phyloP scores from a whole-genome alignment of 352 stramenopile genomes.

The Globisporangium middletonii region DNA sequence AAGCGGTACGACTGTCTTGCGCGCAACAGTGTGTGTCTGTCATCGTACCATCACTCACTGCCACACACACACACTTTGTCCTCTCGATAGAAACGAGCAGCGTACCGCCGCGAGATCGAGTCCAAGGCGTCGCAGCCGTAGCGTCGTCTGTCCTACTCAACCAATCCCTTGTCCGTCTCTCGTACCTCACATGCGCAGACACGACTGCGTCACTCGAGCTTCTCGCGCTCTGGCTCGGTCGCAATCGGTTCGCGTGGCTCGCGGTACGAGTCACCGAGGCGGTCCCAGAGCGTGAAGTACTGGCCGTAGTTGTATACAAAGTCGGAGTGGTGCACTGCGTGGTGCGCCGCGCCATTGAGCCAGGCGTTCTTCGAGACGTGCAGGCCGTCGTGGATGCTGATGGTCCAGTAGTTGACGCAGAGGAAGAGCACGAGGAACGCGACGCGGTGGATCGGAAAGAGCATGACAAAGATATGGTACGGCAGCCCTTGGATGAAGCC shows the following conservation, averaged over 20 bases:
- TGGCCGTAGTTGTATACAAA: conserved; percentile 77
- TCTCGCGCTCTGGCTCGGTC: conserved; percentile 1
- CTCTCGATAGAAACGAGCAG: not conserved
- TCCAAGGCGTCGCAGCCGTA: not conserved
- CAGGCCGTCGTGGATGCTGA: conserved; percentile 69
- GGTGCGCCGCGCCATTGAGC: conserved; percentile 60
- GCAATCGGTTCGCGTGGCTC: conserved; percentile 22
- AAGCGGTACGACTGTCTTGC: conserved; percentile 4
- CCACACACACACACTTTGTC: too few relatives aligned
- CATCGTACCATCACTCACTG: not conserved
- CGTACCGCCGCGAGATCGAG: conserved; percentile 4
- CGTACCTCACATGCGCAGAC: too few relatives aligned
- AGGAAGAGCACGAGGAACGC: conserved; percentile 57
- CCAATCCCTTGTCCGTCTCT: not conserved
- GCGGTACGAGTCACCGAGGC: conserved; percentile 54
- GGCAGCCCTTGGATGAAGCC: conserved; percentile 61
- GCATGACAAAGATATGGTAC: conserved; percentile 64
- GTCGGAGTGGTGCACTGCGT: conserved; percentile 56
- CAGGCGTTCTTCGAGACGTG: conserved; percentile 50
- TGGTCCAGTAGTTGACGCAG: conserved; percentile 72
- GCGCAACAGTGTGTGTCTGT: not conserved
- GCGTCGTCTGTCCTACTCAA: not conserved
- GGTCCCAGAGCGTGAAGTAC: conserved; percentile 76
- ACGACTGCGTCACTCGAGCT: not conserved
- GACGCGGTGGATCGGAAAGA: conserved; percentile 56